Conservation (phyloP, 495 filamentous ascomycete genomes). For the Penicillium turbatum region DNA sequence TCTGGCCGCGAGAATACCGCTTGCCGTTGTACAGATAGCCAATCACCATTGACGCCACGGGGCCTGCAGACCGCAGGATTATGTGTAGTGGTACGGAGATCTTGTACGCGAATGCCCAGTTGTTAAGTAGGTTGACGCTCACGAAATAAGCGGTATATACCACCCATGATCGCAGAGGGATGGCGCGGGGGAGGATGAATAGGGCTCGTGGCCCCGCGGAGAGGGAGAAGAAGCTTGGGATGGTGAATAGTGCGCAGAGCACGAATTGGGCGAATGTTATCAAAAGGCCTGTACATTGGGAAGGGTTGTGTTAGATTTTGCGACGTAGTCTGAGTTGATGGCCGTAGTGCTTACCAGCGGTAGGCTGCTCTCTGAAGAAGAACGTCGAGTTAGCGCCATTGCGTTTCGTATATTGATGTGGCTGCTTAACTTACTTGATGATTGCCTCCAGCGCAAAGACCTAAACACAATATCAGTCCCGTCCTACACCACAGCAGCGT, state of each 20-base stretch:
- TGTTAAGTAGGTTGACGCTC: slow-evolving; percentile 89
- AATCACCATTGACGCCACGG: slow-evolving; percentile 86
- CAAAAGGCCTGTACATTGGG: slow-evolving; percentile 61
- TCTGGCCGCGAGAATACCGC: slow-evolving; percentile 73
- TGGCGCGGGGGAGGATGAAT: slow-evolving; percentile 70
- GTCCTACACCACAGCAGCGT: not conserved
- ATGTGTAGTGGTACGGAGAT: slow-evolving; percentile 98
- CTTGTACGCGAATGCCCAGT: slow-evolving; percentile 94
- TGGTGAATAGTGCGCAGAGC: slow-evolving; percentile 64
- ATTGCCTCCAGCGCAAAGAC: slow-evolving; percentile 94
- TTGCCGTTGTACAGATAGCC: slow-evolving; percentile 77
- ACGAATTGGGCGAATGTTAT: slow-evolving; percentile 94
- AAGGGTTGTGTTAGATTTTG: not conserved
- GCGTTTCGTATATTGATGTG: not conserved
- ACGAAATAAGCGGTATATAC: slow-evolving; percentile 90
- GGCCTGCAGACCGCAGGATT: slow-evolving; percentile 90
- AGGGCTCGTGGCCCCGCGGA: slow-evolving; percentile 56
- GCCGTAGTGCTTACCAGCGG: slow-evolving; percentile 26
- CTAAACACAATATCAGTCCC: slow-evolving; percentile 35
- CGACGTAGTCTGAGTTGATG: not conserved
- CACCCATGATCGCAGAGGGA: slow-evolving; percentile 80
- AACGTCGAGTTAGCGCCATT: slow-evolving; percentile 11
- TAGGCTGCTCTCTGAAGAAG: slow-evolving; percentile 33
- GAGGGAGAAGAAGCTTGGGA: slow-evolving; percentile 69
- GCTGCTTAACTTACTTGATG: slow-evolving; percentile 65